phyloP scores from a whole-genome alignment of 495 filamentous ascomycete genomes.

The Xylaria cubensis region DNA sequence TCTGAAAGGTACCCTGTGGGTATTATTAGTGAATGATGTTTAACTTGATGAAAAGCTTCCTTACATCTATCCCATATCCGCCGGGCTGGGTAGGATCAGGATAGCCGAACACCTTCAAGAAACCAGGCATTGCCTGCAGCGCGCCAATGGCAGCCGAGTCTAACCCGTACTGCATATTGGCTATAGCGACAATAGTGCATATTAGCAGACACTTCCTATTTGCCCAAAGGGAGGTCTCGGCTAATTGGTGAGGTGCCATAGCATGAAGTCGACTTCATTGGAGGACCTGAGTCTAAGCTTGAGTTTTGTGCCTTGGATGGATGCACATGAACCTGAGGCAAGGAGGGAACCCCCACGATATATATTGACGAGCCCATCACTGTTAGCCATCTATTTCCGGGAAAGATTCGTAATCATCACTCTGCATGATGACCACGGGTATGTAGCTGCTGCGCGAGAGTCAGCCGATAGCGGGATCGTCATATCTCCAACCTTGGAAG shows the following conservation, averaged over 20 bases:
- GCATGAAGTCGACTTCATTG: background rate
- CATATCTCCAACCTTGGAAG: background rate
- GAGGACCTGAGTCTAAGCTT: background rate
- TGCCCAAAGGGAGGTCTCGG: slow-evolving; percentile 49
- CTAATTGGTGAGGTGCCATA: slow-evolving; percentile 33
- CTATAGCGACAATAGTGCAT: slow-evolving; percentile 47
- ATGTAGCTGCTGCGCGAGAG: background rate
- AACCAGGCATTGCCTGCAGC: slow-evolving; percentile 55
- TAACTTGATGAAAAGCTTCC: background rate
- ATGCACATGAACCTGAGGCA: background rate
- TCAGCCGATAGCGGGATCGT: slow-evolving; percentile 12
- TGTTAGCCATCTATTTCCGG: background rate
- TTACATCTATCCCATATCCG: slow-evolving; percentile 44
- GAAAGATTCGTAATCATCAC: slow-evolving; percentile 8
- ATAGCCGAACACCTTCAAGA: slow-evolving; percentile 55
- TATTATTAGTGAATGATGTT: slow-evolving; percentile 21
- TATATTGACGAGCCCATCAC: background rate
- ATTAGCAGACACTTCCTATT: slow-evolving; percentile 50
- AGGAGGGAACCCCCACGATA: background rate
- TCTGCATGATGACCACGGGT: background rate
- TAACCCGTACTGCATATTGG: slow-evolving; percentile 54
- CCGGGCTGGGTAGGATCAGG: slow-evolving; percentile 40
- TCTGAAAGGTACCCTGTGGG: slow-evolving; percentile 43
- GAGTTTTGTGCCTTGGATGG: background rate
- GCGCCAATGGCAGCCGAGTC: slow-evolving; percentile 50